Evolutionary conservation across 805 yeast species (phyloP), one percentile per base, ranked within the genome.

Genomic region (Candida sithepensis): DNA sequence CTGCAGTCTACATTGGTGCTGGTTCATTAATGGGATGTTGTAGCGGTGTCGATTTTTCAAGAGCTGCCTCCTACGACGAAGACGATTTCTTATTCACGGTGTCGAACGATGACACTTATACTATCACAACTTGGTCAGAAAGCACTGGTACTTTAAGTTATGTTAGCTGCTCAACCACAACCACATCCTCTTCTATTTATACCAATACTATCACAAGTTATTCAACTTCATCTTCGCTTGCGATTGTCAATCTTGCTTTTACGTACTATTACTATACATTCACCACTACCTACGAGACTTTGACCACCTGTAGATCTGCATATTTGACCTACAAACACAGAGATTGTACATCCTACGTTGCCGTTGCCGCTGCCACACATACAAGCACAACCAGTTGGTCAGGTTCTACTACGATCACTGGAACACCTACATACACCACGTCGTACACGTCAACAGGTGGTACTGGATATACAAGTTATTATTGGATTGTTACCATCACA

Each of bases 1-100:
- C 43, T 3, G 43, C 36, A 4, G 33, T 44, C n/a, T 47, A 28
- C 22, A 5, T 47, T 3, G 50, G 50, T 44, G 38, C 14, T 6
- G 6, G 34, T 12, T 37, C 45, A 2, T 14, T 40, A 4, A 3
- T 47, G 19, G 43, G 42, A 4, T 47, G 50, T 41, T 47, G 50
- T 41, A 39, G 39, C 18, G 4, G 24, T 3, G 28, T 19, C 22
- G 42, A 42, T 22, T 23, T 20, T 12, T 26, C 37, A 4, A 21
- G 18, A 7, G 19, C 10, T 5, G 13, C 20, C 18, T 2, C 13
- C 3, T 22, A 14, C 19, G 45, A 14, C 19, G 21, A 9, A 23
- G n/a, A 19, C 19, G 24, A 37, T 21, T 46, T 41, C n/a, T 23
- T 42, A 7, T 18, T 30, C 10, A 41, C 42, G 2, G 16, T 16